Evolutionary conservation across 352 stramenopile species (phyloP), one percentile per base, ranked within the genome.

Genomic region (Phytophthora litchii): DNA sequence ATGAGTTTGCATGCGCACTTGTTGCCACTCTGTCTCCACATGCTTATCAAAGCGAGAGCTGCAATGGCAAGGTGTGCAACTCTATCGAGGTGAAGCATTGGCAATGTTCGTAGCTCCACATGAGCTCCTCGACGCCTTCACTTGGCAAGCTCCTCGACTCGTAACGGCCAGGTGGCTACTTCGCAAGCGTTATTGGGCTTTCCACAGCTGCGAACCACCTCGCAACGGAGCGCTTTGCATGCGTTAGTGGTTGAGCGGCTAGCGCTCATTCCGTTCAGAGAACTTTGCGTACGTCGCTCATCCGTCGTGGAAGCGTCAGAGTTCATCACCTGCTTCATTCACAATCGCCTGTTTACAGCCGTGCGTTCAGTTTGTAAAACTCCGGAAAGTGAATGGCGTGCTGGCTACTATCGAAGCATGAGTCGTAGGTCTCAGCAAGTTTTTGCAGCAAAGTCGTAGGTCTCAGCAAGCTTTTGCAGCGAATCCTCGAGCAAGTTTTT

Each of bases 181-280:
- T 34, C 29, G 29, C 29, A 34, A 34, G 47, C 47, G 49, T 56
- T 48, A 48, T 47, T 47, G 14, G 34, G 32, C 32, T 53, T 34
- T 53, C 46, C 46, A 53, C 5, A 13, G 38, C 23, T 7, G 8
- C 2, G 29, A 34, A 7, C 29, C 4, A 34, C 4, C 29, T 34
- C 10, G 23, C 29, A 34, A 34, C 29, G 29, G 29, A 34, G 29
- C 29, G 10, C 10, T 34, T 34, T 34, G 29, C 29, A 34, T 34
- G 29, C 29, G 29, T 34, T 34, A 34, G 29, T 34, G 10, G 29
- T 9, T 9, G 10, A 34, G 10, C 23, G 45, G 45, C 45, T 34
- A 32, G 36, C 11, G 23, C 36, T 58, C 50, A 58, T 58, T 58
- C 50, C 4, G n/a, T 47, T 36, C 38, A 49, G 50, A 49, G 41